phyloP scores from a whole-genome alignment of 306 rosid genomes.

The Begonia fuchsioides region DNA sequence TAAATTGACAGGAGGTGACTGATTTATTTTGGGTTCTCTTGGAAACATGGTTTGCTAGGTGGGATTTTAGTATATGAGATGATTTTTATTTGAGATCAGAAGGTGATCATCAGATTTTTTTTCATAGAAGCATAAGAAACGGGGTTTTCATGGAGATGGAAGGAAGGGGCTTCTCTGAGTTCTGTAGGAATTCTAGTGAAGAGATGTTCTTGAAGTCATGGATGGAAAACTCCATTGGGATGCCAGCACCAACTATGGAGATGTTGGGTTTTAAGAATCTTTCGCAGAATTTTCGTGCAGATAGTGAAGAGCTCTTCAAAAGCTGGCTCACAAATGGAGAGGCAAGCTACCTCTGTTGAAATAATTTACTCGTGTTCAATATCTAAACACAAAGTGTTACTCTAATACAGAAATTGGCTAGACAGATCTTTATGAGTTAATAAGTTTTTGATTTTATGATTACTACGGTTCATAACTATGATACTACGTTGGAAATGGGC shows the following conservation, averaged over 20 bases:
- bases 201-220: slow-evolving; percentile 63
- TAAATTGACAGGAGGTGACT: too few species aligned
- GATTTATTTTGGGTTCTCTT: too few species aligned
- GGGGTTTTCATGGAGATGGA: slow-evolving; percentile 39
- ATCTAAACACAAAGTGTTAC: neutral
- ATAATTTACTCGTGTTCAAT: slow-evolving; percentile 8
- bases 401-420: neutral
- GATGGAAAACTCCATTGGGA: slow-evolving; percentile 64
- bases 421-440: neutral
- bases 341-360: slow-evolving; percentile 40
- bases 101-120: slow-evolving; percentile 9
- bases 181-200: slow-evolving; percentile 69
- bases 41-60: too few species aligned
- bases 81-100: slow-evolving; percentile 15
- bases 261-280: slow-evolving; percentile 65
- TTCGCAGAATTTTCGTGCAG: slow-evolving; percentile 57
- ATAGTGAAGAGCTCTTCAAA: slow-evolving; percentile 89
- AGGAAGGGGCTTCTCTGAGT: slow-evolving; percentile 64
- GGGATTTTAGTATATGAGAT: neutral
- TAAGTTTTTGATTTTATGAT: slow-evolving; percentile 4
- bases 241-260: slow-evolving; percentile 60
- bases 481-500: neutral
- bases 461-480: neutral
- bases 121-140: slow-evolving; percentile 8
- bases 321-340: slow-evolving; percentile 95